Conservation (phyloP, 768 basidiomycete genomes). For the Termitomyces sp. region DNA sequence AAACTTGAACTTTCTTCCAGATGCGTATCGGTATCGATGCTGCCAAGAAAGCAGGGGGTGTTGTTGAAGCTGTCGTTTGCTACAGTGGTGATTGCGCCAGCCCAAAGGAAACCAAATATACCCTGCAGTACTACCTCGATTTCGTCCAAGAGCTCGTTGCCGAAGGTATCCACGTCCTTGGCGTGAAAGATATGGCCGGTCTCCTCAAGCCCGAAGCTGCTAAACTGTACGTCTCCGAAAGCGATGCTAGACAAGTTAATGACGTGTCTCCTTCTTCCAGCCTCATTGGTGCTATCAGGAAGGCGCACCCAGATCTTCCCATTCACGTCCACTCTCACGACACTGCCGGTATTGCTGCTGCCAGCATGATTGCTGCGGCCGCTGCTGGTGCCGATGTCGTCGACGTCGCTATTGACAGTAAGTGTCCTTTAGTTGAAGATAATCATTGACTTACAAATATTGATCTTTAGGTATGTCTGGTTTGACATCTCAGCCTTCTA, state of each 20-base stretch:
- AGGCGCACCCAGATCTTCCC: constrained; percentile 94
- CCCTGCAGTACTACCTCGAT: constrained; percentile 94
- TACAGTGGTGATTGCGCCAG: constrained; percentile 97
- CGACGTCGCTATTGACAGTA: constrained; percentile 98
- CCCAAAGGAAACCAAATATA: constrained; percentile 95
- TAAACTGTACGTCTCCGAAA: constrained; percentile 54
- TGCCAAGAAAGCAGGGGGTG: constrained; percentile 99
- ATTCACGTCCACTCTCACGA: constrained; percentile 99
- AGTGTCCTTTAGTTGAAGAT: constrained; percentile 21
- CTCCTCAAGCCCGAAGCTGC: constrained; percentile 93
- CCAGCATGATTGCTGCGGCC: constrained; percentile 96
- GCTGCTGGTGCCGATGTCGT: constrained; percentile 98
- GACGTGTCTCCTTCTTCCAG: constrained; percentile 30
- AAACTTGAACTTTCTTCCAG: constrained; percentile 30
- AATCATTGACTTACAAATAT: constrained; percentile 4
- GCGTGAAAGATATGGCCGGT: constrained; percentile 99
- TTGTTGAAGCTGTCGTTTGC: constrained; percentile 95
- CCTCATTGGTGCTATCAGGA: constrained; percentile 89
- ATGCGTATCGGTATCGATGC: constrained; percentile 99
- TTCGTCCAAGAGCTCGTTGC: constrained; percentile 89
- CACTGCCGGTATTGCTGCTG: constrained; percentile 95
- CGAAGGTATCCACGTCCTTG: constrained; percentile 94
- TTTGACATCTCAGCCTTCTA: constrained; percentile 95
- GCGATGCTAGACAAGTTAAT: not conserved
- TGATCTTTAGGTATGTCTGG: constrained; percentile 84